Base-by-base conservation (phyloP, 2,329 filamentous ascomycete genomes). In the Coniochaeta sp. region DNA sequence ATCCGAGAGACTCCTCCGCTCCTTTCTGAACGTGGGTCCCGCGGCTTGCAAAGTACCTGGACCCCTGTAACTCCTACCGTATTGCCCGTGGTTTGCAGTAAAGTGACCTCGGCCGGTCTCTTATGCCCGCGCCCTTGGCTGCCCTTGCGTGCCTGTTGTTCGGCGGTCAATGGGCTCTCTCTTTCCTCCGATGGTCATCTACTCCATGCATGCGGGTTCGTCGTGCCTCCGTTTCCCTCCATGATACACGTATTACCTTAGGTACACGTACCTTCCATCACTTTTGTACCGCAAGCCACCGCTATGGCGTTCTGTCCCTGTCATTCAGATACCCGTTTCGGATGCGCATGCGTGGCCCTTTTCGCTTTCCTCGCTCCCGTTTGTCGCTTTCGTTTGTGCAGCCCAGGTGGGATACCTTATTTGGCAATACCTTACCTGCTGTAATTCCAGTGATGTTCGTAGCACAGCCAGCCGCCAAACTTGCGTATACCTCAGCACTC, bases 1-100 rank as follows among this genome's bases (percentile, higher is more conserved):
- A 58, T 62, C 66, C 66, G 63, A 65, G 61, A 9, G 17, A 38
- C 26, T 34, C 31, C 54, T 57, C 54, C 54, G 54, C 54, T 57
- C 31, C 54, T 57, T 57, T 36, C 16, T n/a, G 52, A 28, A 3
- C 33, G 54, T 34, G 34, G 56, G 62, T 59, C 59, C 61, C 40
- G 54, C 54, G 52, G 38, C 56, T 47, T 38, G 26, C 11, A 38
- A 60, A 55, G 59, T 60, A 56, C 55, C 26, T 44, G 43, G 50
- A 33, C 19, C 28, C 56, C 56, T 58, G 56, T 14, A 19, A 17
- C 28, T 14, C 24, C 50, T 31, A 8, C 8, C 26, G 8, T 12
- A 33, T 33, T 8, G 16, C 54, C 14, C 24, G 54, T 26, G 16
- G n/a, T 6, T 17, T 28, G n/a, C 54, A 22, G 31, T 14, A 57